phyloP scores from a whole-genome alignment of 495 filamentous ascomycete genomes.

The Halenospora varia region DNA sequence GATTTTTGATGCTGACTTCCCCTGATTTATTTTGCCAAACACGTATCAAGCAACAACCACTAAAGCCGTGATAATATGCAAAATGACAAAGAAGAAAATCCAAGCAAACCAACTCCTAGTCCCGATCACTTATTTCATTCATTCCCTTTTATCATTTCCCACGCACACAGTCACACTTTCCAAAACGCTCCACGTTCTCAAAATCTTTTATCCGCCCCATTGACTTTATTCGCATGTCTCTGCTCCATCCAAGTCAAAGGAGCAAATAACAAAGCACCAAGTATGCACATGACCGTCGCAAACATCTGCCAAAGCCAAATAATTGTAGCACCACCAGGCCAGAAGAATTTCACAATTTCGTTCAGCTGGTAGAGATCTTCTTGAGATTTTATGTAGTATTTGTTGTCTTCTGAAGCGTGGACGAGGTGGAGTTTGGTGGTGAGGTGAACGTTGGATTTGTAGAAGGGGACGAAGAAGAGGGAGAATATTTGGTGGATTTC shows the following conservation, averaged over 20 bases:
- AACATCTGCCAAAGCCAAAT: slow-evolving; percentile 56
- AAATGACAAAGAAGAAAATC: no score
- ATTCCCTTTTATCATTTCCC: no score
- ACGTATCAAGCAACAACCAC: no score
- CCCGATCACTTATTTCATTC: no score
- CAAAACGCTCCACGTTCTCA: neutral
- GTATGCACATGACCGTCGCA: slow-evolving; percentile 57
- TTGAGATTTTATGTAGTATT: slow-evolving; percentile 70
- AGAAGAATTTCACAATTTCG: slow-evolving; percentile 69
- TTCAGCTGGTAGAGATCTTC: slow-evolving; percentile 81
- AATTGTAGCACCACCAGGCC: slow-evolving; percentile 40
- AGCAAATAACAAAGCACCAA: slow-evolving; percentile 49
- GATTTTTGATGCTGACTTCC: no score
- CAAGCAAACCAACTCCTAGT: no score
- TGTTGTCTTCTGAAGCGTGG: slow-evolving; percentile 21
- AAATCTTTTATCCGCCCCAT: slow-evolving; percentile 39
- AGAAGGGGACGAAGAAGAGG: slow-evolving; percentile 72
- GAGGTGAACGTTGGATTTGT: slow-evolving; percentile 60
- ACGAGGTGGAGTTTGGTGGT: slow-evolving; percentile 68
- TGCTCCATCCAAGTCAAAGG: slow-evolving; percentile 51
- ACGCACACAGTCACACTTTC: no score
- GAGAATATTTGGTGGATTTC: slow-evolving; percentile 67
- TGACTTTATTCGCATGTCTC: slow-evolving; percentile 15
- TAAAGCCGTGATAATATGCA: no score
- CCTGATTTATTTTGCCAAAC: no score